Conservation (phyloP, 768 basidiomycete genomes). For the Suillus lakei region DNA sequence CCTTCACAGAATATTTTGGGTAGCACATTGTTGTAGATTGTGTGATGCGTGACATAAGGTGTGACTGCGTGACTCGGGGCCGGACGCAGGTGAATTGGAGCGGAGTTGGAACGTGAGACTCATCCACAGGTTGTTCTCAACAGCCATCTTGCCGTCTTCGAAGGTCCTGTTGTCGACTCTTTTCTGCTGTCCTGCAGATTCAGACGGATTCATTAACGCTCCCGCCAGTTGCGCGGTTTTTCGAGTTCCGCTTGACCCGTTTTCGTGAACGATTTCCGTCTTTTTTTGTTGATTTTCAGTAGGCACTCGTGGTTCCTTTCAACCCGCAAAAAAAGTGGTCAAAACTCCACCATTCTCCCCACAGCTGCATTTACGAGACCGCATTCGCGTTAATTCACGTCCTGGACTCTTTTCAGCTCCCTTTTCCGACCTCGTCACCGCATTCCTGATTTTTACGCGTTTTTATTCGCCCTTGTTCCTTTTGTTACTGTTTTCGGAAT, state of each 20-base stretch:
- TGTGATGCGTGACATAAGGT: background rate
- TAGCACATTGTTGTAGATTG: constrained; percentile 1
- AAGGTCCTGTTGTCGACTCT: constrained; percentile 8
- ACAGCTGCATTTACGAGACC: constrained; percentile 14
- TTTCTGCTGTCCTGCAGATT: constrained; percentile 3
- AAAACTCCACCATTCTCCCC: constrained; percentile 10
- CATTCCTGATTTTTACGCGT: constrained; percentile 21
- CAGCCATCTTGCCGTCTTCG: constrained; percentile 33
- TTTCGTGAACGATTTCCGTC: constrained; percentile 17
- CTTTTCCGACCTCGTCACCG: constrained; percentile 7
- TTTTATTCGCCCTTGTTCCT: constrained; percentile 8
- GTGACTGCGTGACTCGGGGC: constrained; percentile 30
- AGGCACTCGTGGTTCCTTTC: constrained; percentile 9
- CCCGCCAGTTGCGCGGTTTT: constrained; percentile 8
- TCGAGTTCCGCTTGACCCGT: constrained; percentile 10
- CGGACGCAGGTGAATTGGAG: constrained; percentile 29
- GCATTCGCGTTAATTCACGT: constrained; percentile 34
- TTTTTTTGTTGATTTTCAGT: constrained; percentile 20
- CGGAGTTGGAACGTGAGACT: constrained; percentile 37
- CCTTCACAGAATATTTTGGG: background rate
- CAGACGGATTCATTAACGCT: constrained; percentile 6
- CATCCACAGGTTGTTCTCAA: constrained; percentile 40
- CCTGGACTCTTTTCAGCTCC: constrained; percentile 9
- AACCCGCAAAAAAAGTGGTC: constrained; percentile 27
- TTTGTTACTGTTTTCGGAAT: constrained; percentile 21